phyloP scores from a whole-genome alignment of 768 basidiomycete genomes.

The Lyophyllum atratum region DNA sequence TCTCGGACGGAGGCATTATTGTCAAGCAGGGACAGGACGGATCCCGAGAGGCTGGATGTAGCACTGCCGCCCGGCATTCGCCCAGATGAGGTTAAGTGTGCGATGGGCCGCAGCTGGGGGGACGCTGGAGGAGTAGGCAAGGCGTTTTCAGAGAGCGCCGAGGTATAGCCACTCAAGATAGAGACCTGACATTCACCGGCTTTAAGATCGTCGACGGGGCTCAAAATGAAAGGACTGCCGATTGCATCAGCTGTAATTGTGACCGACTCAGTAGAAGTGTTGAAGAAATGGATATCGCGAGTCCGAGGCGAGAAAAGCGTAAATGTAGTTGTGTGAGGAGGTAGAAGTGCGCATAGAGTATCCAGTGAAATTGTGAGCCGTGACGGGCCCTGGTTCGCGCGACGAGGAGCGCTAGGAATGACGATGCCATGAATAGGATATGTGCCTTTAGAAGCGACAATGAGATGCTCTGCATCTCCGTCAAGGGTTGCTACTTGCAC shows the following conservation, averaged over 20 bases:
- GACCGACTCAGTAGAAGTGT: slow-evolving; percentile 2
- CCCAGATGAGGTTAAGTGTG: neutral
- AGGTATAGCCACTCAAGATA: slow-evolving; percentile 31
- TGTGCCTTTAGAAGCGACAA: slow-evolving; percentile 6
- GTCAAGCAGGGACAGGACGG: neutral
- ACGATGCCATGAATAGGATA: slow-evolving; percentile 10
- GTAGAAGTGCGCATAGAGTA: slow-evolving; percentile 10
- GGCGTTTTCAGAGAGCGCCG: slow-evolving; percentile 13
- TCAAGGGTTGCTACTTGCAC: neutral
- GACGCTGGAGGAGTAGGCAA: slow-evolving; percentile 42
- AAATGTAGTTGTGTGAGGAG: slow-evolving; percentile 5
- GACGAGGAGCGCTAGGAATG: neutral
- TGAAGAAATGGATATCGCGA: slow-evolving; percentile 14
- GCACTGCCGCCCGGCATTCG: neutral
- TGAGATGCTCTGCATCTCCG: neutral
- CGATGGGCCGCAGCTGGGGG: slow-evolving; percentile 27
- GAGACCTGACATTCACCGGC: slow-evolving; percentile 30
- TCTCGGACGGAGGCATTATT: too few relatives aligned
- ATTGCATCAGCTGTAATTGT: neutral
- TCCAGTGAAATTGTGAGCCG: slow-evolving; percentile 4
- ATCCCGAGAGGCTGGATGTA: neutral
- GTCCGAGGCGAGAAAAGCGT: slow-evolving; percentile 20
- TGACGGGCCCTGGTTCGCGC: neutral
- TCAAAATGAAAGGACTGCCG: slow-evolving; percentile 23
- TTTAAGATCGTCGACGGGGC: slow-evolving; percentile 26